Evolutionary conservation across 257 asterid genomes (phyloP).

Genomic region (Perilla frutescens): DNA sequence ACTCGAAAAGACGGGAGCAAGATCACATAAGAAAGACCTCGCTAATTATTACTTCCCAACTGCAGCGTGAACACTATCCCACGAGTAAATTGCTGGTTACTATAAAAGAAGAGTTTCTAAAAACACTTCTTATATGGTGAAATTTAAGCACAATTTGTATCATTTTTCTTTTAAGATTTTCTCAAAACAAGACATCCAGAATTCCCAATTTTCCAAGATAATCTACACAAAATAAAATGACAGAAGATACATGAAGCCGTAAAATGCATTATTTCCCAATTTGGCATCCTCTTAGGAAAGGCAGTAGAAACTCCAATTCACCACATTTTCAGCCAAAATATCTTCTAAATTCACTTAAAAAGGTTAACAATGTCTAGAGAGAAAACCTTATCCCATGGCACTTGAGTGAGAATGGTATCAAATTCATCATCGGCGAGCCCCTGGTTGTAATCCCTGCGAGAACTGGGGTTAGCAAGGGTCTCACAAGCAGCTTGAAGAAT

Average conservation of each 20-base stretch:
- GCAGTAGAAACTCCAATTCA: not conserved
- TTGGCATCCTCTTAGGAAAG: not conserved
- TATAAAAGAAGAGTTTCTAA: not conserved
- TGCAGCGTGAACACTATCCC: not conserved
- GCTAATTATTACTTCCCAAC: slow-evolving; percentile 11
- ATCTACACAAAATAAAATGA: not conserved
- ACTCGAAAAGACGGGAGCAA: not conserved
- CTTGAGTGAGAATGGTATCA: slow-evolving; percentile 74
- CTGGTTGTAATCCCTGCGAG: slow-evolving; percentile 85
- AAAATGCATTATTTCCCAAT: not conserved
- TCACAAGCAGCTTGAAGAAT: slow-evolving; percentile 97
- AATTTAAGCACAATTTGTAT: not conserved
- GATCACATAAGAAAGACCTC: not conserved
- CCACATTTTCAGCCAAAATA: not conserved
- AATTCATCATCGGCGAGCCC: slow-evolving; percentile 80
- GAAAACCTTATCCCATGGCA: slow-evolving; percentile 96
- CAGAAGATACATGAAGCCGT: not conserved
- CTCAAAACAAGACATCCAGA: not conserved
- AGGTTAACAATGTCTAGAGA: not conserved
- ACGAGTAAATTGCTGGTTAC: not conserved
- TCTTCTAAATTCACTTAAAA: not conserved
- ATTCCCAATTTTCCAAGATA: not conserved
- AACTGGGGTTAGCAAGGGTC: slow-evolving; percentile 68
- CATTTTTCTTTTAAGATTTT: not conserved
- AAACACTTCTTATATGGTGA: not conserved